Evolutionary conservation across 2,329 filamentous ascomycete genomes (phyloP), one percentile per base, ranked within the genome.

Genomic region (Arthrobotrys entomopaga): DNA sequence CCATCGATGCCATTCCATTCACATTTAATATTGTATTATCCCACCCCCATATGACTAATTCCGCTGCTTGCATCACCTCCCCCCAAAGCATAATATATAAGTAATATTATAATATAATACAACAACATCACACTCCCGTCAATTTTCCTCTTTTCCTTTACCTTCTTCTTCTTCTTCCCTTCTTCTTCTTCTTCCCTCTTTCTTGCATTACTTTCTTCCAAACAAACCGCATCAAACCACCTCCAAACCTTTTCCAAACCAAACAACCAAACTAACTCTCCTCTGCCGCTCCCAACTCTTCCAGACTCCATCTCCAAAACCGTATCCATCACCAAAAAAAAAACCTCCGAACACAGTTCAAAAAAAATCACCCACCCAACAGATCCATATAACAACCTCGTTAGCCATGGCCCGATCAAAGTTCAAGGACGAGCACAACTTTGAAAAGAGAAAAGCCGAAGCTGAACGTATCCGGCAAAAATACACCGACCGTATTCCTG

Each of bases 391-490:
- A 26, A 26, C 24, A 26, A 26, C 24, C 3, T 26, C 24, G 7
- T 38, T 38, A 82, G 81, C 81, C 86, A 92, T 81, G 79, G 97
- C 97, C 93, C 91, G 93, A 82, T 96, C 92, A 87, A 98, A 98
- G 89, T 99, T 99, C 85, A 99, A 99, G 93, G 95, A 99, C 90
- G 95, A 98, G 89, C 95, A 98, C 84, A 93, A 92, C 80, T 98
- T 98, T 83, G 95, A 98, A 90, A 99, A 99, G 92, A 93, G 95
- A 86, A 97, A 98, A 92, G 95, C 95, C 78, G 95, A 99, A 86
- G 95, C 95, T 82, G 95, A 99, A 87, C 93, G 95, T 83, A 97
- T 97, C 83, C 93, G 95, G 79, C 93, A 97, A 86, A 99, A 99
- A 85, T 99, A 99, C 83, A 89, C 92, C 79, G 95, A 99, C 83